Evolutionary conservation across 805 yeast species (phyloP), one percentile per base, ranked within the genome.

Genomic region (Diddensiella caesifluorescens): DNA sequence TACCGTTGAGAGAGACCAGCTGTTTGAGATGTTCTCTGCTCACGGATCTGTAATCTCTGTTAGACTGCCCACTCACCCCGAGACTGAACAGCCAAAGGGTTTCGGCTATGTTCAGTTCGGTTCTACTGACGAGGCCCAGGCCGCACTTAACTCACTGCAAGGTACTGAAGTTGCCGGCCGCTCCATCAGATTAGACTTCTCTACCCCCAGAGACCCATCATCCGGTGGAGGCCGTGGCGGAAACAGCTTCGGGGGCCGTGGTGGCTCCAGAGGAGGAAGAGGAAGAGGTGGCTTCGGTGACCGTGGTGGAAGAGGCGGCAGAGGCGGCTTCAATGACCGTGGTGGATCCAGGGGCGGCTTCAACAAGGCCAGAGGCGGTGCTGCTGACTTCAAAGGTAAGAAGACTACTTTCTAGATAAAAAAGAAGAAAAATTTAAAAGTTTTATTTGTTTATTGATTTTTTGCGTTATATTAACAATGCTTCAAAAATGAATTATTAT

Each of bases 31-130:
- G 31, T 92, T 92, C 60, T 78, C 82, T 54, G 77, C 75, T 60
- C 74, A 75, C 65, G 97, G 96, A 63, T 74, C 75, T 49, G 86
- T 92, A 48, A 69, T 87, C 42, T 85, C 95, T 49, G 89, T 88
- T 56, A 83, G 98, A 74, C 73, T 92, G 54, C 98, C 98, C 67
- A 90, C 97, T 33, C 94, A 92, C 71, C 97, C 96, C 61, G 97
- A 90, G 67, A 89, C 97, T 52, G 95, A 88, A 67, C 96, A 90
- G 72, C 95, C 95, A 67, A 92, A 92, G 79, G 98, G 98, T 55
- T 92, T 92, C 71, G 98, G 97, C 54, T 92, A 92, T 69, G 96
- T 90, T 45, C 97, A 92, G 71, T 90, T 77, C 63, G 72, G 83
- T 35, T 74, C 82, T 45, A 72, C 84, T 51, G 97, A 89, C 34